Evolutionary conservation across 1,139 yeast genomes (phyloP).

Genomic region (Scheffersomyces insectosa): DNA sequence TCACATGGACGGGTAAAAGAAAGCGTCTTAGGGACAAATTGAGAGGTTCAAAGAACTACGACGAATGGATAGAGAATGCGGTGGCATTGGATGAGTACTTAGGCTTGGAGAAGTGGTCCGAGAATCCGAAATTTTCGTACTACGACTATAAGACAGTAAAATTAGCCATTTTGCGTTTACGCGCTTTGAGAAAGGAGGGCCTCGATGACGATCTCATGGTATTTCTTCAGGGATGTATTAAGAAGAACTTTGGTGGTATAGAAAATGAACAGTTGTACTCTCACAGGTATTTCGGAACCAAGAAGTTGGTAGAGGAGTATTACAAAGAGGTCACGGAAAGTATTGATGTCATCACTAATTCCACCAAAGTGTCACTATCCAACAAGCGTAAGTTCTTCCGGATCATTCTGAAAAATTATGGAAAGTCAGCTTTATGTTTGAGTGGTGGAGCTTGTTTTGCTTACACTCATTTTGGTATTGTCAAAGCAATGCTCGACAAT

Average conservation of each 20-base stretch:
- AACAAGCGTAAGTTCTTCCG: conserved; percentile 58
- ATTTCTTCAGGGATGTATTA: conserved; percentile 65
- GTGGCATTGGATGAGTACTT: conserved; percentile 55
- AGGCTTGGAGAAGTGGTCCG: conserved; percentile 64
- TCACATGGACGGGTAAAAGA: conserved; percentile 63
- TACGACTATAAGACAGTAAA: conserved; percentile 67
- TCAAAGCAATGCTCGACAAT: conserved; percentile 68
- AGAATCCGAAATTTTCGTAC: conserved; percentile 61
- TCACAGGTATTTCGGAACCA: conserved; percentile 76
- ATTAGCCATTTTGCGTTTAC: conserved; percentile 49
- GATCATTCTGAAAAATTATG: conserved; percentile 63
- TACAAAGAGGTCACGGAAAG: conserved; percentile 53
- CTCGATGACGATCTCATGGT: conserved; percentile 51
- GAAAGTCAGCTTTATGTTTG: conserved; percentile 70
- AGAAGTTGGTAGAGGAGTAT: conserved; percentile 57
- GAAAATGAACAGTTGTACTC: conserved; percentile 73
- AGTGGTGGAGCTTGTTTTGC: conserved; percentile 85
- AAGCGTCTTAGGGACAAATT: conserved; percentile 49
- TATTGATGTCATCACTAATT: conserved; percentile 44
- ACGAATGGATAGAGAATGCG: conserved; percentile 67
- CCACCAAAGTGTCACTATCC: conserved; percentile 35
- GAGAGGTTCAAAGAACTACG: conserved; percentile 49
- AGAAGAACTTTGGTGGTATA: conserved; percentile 75
- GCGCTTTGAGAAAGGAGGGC: conserved; percentile 30
- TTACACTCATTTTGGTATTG: conserved; percentile 75